Conservation (phyloP, 179 eudicot species). For the Drosera spatulata region DNA sequence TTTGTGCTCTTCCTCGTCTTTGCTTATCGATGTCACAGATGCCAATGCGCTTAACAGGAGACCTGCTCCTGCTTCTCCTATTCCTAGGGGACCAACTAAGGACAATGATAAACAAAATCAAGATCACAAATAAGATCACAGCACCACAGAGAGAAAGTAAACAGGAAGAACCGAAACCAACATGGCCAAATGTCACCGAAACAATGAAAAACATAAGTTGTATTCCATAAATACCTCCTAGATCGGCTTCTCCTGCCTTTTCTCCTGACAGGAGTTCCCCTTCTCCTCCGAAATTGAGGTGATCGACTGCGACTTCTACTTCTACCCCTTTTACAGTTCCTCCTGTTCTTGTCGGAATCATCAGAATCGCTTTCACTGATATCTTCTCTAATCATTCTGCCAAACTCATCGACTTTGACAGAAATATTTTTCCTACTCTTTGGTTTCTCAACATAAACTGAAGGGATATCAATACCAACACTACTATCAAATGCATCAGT, state of each 20-base stretch:
- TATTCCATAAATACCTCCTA: slow-evolving; percentile 44
- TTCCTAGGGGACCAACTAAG: slow-evolving; percentile 74
- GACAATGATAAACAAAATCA: slow-evolving; percentile 13
- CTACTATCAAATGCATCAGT: slow-evolving; percentile 13
- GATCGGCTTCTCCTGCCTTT: slow-evolving; percentile 69
- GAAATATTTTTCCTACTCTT: slow-evolving; percentile 15
- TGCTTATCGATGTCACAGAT: slow-evolving; percentile 31
- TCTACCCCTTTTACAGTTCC: slow-evolving; percentile 52
- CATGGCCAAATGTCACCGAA: neutral
- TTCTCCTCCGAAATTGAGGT: slow-evolving; percentile 59
- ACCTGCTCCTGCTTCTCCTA: slow-evolving; percentile 81
- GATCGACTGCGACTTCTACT: slow-evolving; percentile 62
- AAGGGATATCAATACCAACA: slow-evolving; percentile 12
- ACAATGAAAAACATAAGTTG: neutral
- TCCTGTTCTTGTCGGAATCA: slow-evolving; percentile 29
- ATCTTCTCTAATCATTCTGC: slow-evolving; percentile 65
- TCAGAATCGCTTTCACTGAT: slow-evolving; percentile 73
- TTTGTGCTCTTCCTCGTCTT: slow-evolving; percentile 39
- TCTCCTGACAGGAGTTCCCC: slow-evolving; percentile 60
- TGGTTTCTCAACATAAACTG: slow-evolving; percentile 14
- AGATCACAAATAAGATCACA: neutral
- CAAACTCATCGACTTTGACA: slow-evolving; percentile 75
- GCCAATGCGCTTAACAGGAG: slow-evolving; percentile 43
- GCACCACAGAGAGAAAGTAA: neutral
- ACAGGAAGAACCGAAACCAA: too few species aligned